Base-by-base conservation (phyloP, 1,284 basidiomycete species). In the Trichosporon sp. region DNA sequence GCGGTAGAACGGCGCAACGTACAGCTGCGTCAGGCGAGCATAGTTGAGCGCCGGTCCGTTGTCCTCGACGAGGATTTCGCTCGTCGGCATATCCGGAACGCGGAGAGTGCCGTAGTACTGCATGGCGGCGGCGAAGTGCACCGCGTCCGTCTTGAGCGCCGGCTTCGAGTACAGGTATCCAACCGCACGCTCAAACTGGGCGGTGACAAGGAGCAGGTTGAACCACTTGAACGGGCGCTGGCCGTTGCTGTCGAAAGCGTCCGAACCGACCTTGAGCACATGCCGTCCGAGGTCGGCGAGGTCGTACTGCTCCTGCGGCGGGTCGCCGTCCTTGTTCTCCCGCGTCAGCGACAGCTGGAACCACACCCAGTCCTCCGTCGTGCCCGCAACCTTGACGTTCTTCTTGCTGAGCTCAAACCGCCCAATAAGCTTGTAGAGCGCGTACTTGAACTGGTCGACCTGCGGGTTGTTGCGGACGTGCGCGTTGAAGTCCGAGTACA, bases 341-440 rank as follows among this genome's bases (percentile, higher is more conserved):
- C 86, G 78, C 12, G 87, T 84, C 38, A 98, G 91, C 16, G 90
- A 88, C 19, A 99, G 88, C 85, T 99, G 96, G 86, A 97, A 90
- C 96, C 96, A 99, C 46, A 98, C 87, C 96, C 97, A 99, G 83
- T 98, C 96, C 81, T 98, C 96, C 3, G 94, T 96, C 6, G 93
- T 96, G 16, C 89, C 88, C 0, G 94, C 97, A 4, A 98, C 93
- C 65, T 91, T 89, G 0, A 96, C 91, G 76, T 90, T 92, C 72
- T 94, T 89, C 69, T 93, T 88, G 5, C 89, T 85, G 1, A 94
- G 89, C 77, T 99, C 96, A 69, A 98, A 89, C 75, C 93, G 91
- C 54, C 96, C 96, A 86, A 99, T 91, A 38, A 99, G 86, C 81
- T 98, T 97, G 87, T 97, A 98, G 40, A 99, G 84, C 0, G 95